Evolutionary conservation across 2,329 filamentous ascomycete genomes (phyloP).

Genomic region (Arachnomyces sp.): DNA sequence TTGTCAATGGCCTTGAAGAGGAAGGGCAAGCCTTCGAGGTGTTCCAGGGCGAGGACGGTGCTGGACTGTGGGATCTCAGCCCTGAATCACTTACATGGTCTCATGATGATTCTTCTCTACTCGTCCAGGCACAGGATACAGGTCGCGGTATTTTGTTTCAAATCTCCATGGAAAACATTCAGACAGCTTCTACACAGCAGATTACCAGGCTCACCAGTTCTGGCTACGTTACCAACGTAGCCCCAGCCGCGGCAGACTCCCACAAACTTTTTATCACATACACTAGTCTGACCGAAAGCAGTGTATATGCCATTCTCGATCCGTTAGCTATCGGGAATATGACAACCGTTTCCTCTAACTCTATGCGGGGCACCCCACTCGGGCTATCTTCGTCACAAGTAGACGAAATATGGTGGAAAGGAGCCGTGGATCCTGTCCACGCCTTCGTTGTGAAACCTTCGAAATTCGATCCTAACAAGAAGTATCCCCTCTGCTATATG

Average conservation of each 20-base stretch:
- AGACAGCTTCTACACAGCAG: conserved; percentile 20
- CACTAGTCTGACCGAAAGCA: conserved; percentile 38
- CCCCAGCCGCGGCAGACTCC: conserved; percentile 26
- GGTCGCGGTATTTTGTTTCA: conserved; percentile 37
- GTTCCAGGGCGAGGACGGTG: conserved; percentile 29
- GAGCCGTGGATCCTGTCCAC: conserved; percentile 37
- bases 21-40: conserved; percentile 28
- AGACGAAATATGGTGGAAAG: conserved; percentile 38
- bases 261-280: conserved; percentile 34
- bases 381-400: conserved; percentile 36
- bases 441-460: conserved; percentile 42
- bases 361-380: conserved; percentile 29
- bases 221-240: conserved; percentile 34
- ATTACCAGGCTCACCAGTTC: conserved; percentile 32
- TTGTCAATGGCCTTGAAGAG: conserved; percentile 14
- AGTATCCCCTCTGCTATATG: conserved; percentile 47
- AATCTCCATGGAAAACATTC: conserved; percentile 22
- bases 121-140: conserved; percentile 34
- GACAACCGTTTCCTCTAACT: conserved; percentile 31
- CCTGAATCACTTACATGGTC: conserved; percentile 35
- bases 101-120: conserved; percentile 32
- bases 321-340: conserved; percentile 22
- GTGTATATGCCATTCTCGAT: conserved; percentile 35
- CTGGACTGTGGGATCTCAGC: conserved; percentile 35
- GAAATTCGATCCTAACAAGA: conserved; percentile 36